Base-by-base conservation (phyloP, 2,329 filamentous ascomycete genomes). In the Neofusicoccum umdonicola region DNA sequence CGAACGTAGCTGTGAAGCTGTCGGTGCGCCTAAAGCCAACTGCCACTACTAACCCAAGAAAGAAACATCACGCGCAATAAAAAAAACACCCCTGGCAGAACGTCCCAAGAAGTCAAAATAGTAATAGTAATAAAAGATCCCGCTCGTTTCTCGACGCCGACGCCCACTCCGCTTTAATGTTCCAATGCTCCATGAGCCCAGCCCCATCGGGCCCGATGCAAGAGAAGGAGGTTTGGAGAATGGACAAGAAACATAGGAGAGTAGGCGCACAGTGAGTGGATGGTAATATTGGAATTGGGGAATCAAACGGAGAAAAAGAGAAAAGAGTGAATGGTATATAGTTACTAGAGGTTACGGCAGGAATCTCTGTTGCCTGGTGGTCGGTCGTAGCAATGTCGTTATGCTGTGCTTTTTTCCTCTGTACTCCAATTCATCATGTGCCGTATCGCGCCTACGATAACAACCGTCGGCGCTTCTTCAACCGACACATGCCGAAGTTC, bases 311-410 rank as follows among this genome's bases (percentile, higher is more conserved):
- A 35, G 39, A 19, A 62, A 48, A 42, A 41, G 11, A 31, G 52
- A 31, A 61, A 47, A 31, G 56, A 60, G 56, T 47, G 56, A 60
- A 60, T 60, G 56, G 56, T 60, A 60, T 60, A 60, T 60, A 60
- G 56, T 60, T 60, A 60, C 58, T 62, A 50, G 44, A 62, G 44
- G 58, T 47, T 51, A 62, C 35, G 58, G 58, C 58, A n/a, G 47
- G 17, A 51, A 51, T 50, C 17, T 50, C n/a, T 62, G 58, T 62
- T 62, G 44, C 58, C 56, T 60, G 27, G 17, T 60, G 56, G 27
- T 51, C 31, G 19, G 58, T 62, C 58, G 45, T 62, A 62, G 56
- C 56, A 62, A 51, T 37, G 61, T 63, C 61, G 61, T 63, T 63
- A 63, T 54, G 61, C 47, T 52, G 48, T 63, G 56, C 37, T 51